A percentile compares a stretch with the other conserved stretches of the same genome.
Evolutionary conservation across 306 rosid species (phyloP).

Genomic region (Cucurbita pepo): DNA sequence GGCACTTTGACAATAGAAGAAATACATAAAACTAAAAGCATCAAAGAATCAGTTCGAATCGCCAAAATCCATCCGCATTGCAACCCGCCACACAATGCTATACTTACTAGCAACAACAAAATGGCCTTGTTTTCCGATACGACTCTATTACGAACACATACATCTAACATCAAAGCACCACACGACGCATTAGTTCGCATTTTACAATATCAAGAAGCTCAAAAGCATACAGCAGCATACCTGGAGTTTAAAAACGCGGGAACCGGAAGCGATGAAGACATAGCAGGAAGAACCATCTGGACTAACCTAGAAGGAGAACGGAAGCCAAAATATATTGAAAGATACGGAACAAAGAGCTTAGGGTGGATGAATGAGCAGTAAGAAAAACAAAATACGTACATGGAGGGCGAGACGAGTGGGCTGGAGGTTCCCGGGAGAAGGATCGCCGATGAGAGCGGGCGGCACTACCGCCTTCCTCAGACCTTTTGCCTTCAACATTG

Average conservation of each 20-base stretch:
- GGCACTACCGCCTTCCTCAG: constrained; percentile 62
- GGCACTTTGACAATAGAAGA: not conserved
- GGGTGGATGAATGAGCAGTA: not conserved
- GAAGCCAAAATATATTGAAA: not conserved
- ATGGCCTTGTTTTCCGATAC: not conserved
- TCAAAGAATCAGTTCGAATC: not conserved
- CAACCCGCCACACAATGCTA: not conserved
- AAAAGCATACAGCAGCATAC: constrained; percentile 11
- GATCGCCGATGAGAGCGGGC: constrained; percentile 36
- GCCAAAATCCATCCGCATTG: not conserved
- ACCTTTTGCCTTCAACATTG: constrained; percentile 29
- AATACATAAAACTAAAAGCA: not conserved
- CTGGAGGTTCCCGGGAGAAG: constrained; percentile 76
- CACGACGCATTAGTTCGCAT: not conserved
- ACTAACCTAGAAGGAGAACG: constrained; percentile 20
- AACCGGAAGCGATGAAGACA: constrained; percentile 68
- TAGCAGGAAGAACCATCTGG: constrained; percentile 28
- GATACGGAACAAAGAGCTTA: not conserved
- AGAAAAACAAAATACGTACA: constrained; percentile 7
- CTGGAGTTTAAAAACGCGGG: constrained; percentile 50
- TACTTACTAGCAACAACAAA: not conserved
- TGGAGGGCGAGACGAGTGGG: constrained; percentile 79
- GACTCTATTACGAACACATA: not conserved
- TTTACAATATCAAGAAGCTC: not conserved
- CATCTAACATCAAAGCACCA: not conserved